These are phyloP conservation scores for Peronospora farinosa DNA, from an alignment of 352 stramenopile species.

Conservation along the genomic window DNA sequence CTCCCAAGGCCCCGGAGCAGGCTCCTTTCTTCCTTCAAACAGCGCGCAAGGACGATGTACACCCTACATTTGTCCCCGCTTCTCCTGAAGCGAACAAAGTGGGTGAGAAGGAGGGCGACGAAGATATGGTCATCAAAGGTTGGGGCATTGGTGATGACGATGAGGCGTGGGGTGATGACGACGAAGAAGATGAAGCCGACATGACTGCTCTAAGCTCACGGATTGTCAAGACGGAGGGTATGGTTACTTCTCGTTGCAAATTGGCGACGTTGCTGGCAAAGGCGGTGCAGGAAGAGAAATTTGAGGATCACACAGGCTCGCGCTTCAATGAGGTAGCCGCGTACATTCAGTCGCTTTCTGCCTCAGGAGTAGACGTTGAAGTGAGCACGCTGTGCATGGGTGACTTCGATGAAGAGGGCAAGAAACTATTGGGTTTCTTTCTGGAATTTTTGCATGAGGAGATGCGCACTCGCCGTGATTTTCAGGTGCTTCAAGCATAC, in stretches of 20 bases:
- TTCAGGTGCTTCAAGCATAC: conserved; percentile 81
- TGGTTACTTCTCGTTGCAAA: conserved; percentile 70
- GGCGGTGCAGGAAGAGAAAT: conserved; percentile 24
- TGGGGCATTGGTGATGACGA: conserved; percentile 61
- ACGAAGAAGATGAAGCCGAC: conserved; percentile 26
- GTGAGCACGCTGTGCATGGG: conserved; percentile 82
- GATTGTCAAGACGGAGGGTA: conserved; percentile 63
- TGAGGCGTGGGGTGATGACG: conserved; percentile 57
- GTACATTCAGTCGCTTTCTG: conserved; percentile 74
- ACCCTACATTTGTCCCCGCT: conserved; percentile 68
- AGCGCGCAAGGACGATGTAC: conserved; percentile 67
- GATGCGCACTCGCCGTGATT: conserved; percentile 57
- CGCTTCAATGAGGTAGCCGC: conserved; percentile 40
- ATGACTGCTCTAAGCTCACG: conserved; percentile 36
- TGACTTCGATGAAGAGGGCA: conserved; percentile 71
- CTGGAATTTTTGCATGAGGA: conserved; percentile 58
- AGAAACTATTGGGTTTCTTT: conserved; percentile 55
- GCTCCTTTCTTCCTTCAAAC: conserved; percentile 95
- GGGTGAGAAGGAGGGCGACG: conserved; percentile 21
- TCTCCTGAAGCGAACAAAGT: conserved; percentile 23
- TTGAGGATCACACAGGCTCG: conserved; percentile 12
- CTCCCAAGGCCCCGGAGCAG: conserved; percentile 90
- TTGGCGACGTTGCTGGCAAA: conserved; percentile 49
- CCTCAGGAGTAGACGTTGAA: conserved; percentile 70
- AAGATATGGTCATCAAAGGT: conserved; percentile 46